Evolutionary conservation across 768 basidiomycete species (phyloP), one percentile per base, ranked within the genome.

Genomic region (Leccinum aurantiacum): DNA sequence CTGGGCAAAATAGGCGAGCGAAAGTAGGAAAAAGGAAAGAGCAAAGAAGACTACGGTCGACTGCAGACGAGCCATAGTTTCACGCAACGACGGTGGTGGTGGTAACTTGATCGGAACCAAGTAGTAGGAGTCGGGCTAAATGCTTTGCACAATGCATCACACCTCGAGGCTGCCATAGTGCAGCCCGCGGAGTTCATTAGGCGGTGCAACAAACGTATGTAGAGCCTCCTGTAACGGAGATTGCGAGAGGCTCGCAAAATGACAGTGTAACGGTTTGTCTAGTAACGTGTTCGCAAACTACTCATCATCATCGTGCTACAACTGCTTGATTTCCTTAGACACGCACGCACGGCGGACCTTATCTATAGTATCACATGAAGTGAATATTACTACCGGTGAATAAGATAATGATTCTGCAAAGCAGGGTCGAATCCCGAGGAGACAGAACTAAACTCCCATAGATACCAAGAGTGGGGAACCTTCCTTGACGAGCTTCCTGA

Each of bases 401-500:
- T 41, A 55, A 7, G 17, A 49, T 13, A 8, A 27, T 52, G 33
- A 4, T 33, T 33, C 10, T 33, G 33, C n/a, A 44, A 33, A 52
- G 27, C 27, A 41, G 11, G 29, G 17, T 25, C 41, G 11, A 33
- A 19, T 57, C 7, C 25, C 10, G 61, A 58, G 14, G 17, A 50
- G 10, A 31, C 41, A 33, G 17, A 14, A 38, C 54, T 31, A 71
- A 54, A 73, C 56, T 29, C 71, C 71, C 9, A 71, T 60, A 5
- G 63, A 60, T 14, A 54, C 69, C 50, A 71, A 67, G 2, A 62
- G 38, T n/a, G 63, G 5, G 6, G 61, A 47, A 41, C 69, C 60
- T 62, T 73, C 71, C 57, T 75, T 76, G 29, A 84, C 75, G 49
- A 89, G 64, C 13, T 54, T 66, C 47, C 74, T 75, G 65, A 88